Conservation (phyloP, 176 grass and related monocot genomes). For the Aegilops sharonensis region DNA sequence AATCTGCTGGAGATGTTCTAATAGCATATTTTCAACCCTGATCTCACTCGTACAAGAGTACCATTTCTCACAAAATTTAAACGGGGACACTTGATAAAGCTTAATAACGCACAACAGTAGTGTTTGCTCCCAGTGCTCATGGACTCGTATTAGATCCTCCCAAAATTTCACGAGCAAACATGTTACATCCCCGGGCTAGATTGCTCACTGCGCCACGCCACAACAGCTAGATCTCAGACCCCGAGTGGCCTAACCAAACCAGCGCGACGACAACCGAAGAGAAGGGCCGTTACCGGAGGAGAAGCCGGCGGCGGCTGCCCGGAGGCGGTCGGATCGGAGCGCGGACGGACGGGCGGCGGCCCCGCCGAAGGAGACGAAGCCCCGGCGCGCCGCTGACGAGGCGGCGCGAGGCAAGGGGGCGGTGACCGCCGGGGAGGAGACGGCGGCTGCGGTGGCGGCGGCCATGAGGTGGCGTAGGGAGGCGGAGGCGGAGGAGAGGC, state of each 20-base stretch:
- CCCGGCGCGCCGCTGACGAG: not conserved
- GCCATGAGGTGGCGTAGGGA: constrained; percentile 41
- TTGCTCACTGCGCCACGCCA: not conserved
- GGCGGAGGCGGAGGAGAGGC: constrained; percentile 6
- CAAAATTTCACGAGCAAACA: not conserved
- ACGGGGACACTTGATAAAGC: not conserved
- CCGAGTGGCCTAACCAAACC: not conserved
- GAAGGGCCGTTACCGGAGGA: constrained; percentile 29
- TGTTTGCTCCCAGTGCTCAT: not conserved
- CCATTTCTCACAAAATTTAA: not conserved
- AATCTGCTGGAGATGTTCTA: no score
- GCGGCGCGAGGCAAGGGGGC: not conserved
- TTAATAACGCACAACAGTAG: not conserved
- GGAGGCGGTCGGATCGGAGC: constrained; percentile 17
- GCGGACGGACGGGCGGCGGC: not conserved
- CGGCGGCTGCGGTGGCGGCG: not conserved
- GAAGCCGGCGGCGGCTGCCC: not conserved
- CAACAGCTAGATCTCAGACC: constrained; percentile 14
- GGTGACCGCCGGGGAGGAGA: constrained; percentile 28
- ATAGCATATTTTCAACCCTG: not conserved
- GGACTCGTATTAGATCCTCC: not conserved
- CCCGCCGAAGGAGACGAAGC: constrained; percentile 37
- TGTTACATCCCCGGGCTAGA: not conserved
- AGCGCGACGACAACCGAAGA: not conserved
- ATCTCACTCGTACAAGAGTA: not conserved